Evolutionary conservation across 345 rosid genomes (phyloP).

Genomic region (Adansonia digitata): DNA sequence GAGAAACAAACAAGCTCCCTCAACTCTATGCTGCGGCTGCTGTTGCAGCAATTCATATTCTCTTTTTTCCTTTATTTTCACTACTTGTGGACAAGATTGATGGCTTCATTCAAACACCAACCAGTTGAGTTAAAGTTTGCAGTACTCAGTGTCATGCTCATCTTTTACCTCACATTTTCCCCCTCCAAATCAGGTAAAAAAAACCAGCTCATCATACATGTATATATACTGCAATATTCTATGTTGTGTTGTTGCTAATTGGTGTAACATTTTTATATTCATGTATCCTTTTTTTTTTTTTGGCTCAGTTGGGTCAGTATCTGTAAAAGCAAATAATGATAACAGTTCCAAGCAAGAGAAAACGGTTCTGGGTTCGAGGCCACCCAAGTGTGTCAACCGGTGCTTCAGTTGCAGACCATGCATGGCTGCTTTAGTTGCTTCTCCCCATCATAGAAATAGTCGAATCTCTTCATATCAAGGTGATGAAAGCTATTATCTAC

Average conservation of each 20-base stretch:
- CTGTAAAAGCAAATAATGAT: neutral
- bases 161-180: constrained; percentile 13
- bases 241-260: neutral
- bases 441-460: constrained; percentile 20
- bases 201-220: neutral
- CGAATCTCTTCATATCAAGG: constrained; percentile 11
- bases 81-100: constrained; percentile 1
- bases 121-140: constrained; percentile 12
- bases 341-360: constrained; percentile 11
- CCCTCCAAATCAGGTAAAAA: constrained; percentile 28
- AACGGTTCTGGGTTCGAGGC: constrained; percentile 36
- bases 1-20: neutral
- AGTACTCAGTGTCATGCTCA: constrained; percentile 15
- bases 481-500: constrained; percentile 30
- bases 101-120: constrained; percentile 20
- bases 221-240: neutral
- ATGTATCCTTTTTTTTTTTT: neutral
- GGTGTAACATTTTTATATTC: neutral
- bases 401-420: constrained; percentile 41
- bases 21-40: neutral
- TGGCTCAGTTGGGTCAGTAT: constrained; percentile 9
- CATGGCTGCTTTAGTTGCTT: constrained; percentile 34
- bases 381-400: constrained; percentile 33
- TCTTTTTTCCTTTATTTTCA: neutral
- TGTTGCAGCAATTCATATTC: neutral